A percentile compares a stretch with the other conserved stretches of the same genome.
Evolutionary conservation across 2,329 filamentous ascomycete genomes (phyloP).

Genomic region (Talaromyces sp.): DNA sequence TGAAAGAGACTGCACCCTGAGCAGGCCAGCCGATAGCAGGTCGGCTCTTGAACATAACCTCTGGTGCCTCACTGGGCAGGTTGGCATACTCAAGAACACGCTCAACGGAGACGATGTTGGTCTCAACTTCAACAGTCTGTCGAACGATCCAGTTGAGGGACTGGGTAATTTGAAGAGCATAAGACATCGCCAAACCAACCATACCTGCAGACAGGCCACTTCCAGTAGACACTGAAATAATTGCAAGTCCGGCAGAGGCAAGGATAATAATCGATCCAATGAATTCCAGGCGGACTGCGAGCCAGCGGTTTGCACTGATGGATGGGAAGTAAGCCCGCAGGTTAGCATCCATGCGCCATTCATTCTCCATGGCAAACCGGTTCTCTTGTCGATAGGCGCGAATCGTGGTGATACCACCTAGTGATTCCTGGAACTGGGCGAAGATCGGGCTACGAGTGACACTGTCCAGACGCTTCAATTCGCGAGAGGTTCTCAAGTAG

Average conservation of each 20-base stretch:
- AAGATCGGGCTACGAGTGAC: constrained; percentile 95
- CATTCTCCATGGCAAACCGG: constrained; percentile 88
- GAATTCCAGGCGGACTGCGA: constrained; percentile 92
- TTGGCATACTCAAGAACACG: constrained; percentile 93
- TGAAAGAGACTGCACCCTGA: constrained; percentile 83
- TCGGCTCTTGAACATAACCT: constrained; percentile 84
- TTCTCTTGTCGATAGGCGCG: constrained; percentile 88
- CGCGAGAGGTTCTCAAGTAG: constrained; percentile 92
- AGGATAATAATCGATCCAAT: constrained; percentile 94
- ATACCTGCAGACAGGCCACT: constrained; percentile 68
- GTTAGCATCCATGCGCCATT: constrained; percentile 96
- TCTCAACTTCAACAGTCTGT: constrained; percentile 99
- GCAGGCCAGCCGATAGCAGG: constrained; percentile 91
- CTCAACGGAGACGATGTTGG: constrained; percentile 99
- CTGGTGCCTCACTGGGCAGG: constrained; percentile 89
- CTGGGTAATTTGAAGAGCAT: constrained; percentile 94
- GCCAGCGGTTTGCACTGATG: constrained; percentile 91
- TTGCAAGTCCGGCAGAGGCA: constrained; percentile 77
- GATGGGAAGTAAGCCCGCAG: constrained; percentile 93
- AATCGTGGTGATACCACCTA: constrained; percentile 92
- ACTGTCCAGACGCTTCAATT: constrained; percentile 93
- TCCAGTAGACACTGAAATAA: constrained; percentile 74
- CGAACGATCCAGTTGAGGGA: constrained; percentile 99
- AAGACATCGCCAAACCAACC: constrained; percentile 95
- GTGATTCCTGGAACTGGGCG: constrained; percentile 96